phyloP scores from a whole-genome alignment of 73 alveolate species.

The Symbiodinium natans region DNA sequence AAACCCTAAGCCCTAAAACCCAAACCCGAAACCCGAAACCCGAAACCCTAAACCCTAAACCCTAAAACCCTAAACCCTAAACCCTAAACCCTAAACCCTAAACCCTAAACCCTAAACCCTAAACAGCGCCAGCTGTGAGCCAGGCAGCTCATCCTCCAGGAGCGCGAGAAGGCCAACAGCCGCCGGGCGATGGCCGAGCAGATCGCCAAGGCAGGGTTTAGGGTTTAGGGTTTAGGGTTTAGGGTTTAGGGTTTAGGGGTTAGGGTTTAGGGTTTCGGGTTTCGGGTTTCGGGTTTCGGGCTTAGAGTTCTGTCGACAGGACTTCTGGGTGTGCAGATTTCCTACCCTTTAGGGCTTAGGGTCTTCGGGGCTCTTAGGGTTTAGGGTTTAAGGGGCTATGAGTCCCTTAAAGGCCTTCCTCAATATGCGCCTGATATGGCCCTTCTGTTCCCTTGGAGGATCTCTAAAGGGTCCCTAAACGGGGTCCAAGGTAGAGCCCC shows the following conservation, averaged over 20 bases:
- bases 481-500: too few relatives aligned
- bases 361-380: background rate
- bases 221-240: background rate
- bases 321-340: too few relatives aligned
- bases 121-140: background rate
- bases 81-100: background rate
- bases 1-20: background rate
- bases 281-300: too few relatives aligned
- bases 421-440: too few relatives aligned
- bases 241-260: too few relatives aligned
- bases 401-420: too few relatives aligned
- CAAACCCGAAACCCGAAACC: background rate
- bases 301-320: too few relatives aligned
- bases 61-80: background rate
- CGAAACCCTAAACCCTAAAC: background rate
- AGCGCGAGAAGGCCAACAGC: slow-evolving; percentile 46
- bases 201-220: slow-evolving; percentile 37
- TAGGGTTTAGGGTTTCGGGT: too few relatives aligned
- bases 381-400: background rate
- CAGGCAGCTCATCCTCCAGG: slow-evolving; percentile 88
- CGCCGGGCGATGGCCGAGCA: slow-evolving; percentile 91
- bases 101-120: background rate
- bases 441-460: too few relatives aligned
- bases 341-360: background rate
- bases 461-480: too few relatives aligned